phyloP scores from a whole-genome alignment of 306 rosid genomes.

The Malus sieversii region DNA sequence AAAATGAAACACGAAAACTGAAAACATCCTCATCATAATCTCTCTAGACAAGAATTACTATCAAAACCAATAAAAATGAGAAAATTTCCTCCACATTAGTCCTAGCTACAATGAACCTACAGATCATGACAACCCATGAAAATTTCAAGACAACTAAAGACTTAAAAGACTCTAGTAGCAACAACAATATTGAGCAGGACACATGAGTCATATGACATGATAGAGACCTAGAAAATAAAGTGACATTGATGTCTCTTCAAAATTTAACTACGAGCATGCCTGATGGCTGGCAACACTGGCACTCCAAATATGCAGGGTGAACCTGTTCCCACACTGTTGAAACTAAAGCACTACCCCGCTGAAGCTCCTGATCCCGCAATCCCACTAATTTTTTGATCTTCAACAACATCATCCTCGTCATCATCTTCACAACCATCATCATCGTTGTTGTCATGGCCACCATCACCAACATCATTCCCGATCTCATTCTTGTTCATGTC shows the following conservation, averaged over 20 bases:
- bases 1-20: not conserved
- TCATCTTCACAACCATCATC: not conserved
- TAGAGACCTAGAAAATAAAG: not conserved
- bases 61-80: not conserved
- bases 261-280: conserved; percentile 30
- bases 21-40: not conserved
- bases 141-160: no score
- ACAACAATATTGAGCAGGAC: not conserved
- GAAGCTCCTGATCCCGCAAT: not conserved
- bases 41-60: not conserved
- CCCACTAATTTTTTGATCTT: no score
- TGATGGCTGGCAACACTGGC: conserved; percentile 32
- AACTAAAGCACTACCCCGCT: conserved; percentile 16
- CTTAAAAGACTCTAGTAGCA: no score
- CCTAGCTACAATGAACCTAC: not conserved
- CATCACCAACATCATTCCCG: not conserved
- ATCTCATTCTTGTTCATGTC: not conserved
- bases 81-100: not conserved
- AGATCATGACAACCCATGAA: not conserved
- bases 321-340: conserved; percentile 12
- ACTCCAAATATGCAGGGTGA: conserved; percentile 30
- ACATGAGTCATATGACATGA: not conserved
- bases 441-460: not conserved
- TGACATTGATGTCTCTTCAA: not conserved
- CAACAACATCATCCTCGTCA: not conserved